A percentile compares a stretch with the other conserved stretches of the same genome.
Conservation (phyloP, 2,329 filamentous ascomycete species). For the Dendrostoma leiphaemia region DNA sequence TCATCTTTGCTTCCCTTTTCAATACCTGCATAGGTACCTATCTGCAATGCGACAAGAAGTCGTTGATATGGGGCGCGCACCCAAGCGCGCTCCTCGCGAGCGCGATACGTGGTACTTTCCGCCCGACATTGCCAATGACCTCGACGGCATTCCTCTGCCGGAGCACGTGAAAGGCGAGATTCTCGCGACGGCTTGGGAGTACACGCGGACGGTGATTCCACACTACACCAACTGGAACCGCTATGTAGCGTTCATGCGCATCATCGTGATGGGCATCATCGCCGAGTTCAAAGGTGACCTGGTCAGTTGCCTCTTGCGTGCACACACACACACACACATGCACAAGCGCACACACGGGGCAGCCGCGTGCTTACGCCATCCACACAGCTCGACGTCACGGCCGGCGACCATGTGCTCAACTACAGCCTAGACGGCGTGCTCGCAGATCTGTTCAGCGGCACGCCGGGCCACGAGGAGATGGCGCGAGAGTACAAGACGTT, state of each 20-base stretch:
- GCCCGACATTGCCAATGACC: conserved; percentile 15
- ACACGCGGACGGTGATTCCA: conserved; percentile 25
- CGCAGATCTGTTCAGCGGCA: conserved; percentile 19
- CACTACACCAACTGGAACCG: conserved; percentile 24
- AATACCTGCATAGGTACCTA: too few species aligned
- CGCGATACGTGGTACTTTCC: conserved; percentile 16
- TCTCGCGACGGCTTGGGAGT: conserved; percentile 25
- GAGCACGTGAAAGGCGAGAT: conserved; percentile 19
- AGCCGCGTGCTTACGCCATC: too few species aligned
- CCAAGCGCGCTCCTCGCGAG: neutral
- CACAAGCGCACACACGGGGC: too few species aligned
- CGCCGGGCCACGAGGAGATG: conserved; percentile 17
- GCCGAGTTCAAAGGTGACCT: conserved; percentile 23
- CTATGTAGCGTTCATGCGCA: conserved; percentile 24
- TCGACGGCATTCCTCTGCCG: conserved; percentile 4
- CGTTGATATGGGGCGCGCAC: neutral
- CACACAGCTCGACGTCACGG: neutral
- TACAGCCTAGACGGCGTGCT: conserved; percentile 22
- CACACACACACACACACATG: neutral
- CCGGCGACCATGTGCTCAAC: conserved; percentile 15
- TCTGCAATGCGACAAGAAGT: neutral
- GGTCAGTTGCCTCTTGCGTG: conserved; percentile 13
- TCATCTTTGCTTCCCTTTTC: neutral
- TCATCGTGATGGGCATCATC: conserved; percentile 23
- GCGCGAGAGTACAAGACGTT: conserved; percentile 23